These are phyloP conservation scores for Volvariella surrecta DNA, from an alignment of 1,284 basidiomycete genomes.

Conservation along the genomic window DNA sequence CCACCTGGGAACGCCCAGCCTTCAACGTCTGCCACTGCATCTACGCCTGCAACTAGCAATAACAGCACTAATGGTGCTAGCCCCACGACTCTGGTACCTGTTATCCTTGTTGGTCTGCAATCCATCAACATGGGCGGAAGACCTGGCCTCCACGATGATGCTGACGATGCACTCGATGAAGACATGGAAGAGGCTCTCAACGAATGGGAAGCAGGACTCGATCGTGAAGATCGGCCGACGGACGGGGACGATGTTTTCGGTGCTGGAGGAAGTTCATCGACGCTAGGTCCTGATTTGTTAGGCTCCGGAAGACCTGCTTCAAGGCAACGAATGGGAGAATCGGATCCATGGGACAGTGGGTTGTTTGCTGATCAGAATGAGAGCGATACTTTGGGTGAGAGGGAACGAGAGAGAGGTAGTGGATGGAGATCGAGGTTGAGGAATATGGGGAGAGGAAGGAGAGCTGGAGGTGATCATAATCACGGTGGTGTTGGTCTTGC, in stretches of 20 bases:
- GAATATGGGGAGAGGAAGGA: conserved; percentile 27
- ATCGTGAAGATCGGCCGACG: background rate
- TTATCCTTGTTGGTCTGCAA: conserved; percentile 75
- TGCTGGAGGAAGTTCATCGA: background rate
- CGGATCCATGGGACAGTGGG: background rate
- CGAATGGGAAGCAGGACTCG: background rate
- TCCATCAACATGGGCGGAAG: conserved; percentile 46
- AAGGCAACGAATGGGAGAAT: too few relatives aligned
- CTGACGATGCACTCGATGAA: background rate
- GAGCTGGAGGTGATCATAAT: conserved; percentile 44
- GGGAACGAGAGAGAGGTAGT: background rate
- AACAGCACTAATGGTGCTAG: conserved; percentile 18
- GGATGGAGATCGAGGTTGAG: conserved; percentile 1
- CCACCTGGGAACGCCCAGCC: background rate
- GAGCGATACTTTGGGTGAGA: too few relatives aligned
- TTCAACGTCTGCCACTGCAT: conserved; percentile 7
- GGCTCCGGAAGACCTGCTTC: too few relatives aligned
- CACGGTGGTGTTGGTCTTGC: conserved; percentile 41
- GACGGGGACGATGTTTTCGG: background rate
- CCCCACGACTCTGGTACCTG: conserved; percentile 53
- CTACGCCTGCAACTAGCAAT: conserved; percentile 5
- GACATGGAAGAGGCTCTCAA: conserved; percentile 1
- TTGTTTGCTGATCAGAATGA: conserved; percentile 5
- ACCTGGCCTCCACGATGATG: conserved; percentile 11
- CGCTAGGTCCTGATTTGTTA: too few relatives aligned